A percentile compares a stretch with the other conserved stretches of the same genome.
Conservation (phyloP, 2,329 filamentous ascomycete species). For the Alternaria alternata region DNA sequence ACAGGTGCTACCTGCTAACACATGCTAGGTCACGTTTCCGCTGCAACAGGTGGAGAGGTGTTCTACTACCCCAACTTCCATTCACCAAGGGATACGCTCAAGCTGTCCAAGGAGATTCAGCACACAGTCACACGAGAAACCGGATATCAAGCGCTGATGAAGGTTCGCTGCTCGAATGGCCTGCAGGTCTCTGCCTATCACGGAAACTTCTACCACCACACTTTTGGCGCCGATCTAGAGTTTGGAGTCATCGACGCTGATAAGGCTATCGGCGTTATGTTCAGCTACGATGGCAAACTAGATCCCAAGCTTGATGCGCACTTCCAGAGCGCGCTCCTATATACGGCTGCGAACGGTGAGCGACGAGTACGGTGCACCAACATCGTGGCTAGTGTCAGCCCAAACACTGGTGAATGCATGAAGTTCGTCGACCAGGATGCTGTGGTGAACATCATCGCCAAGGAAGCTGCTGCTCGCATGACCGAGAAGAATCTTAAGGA, state of each 20-base stretch:
- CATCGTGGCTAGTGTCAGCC: constrained; percentile 89
- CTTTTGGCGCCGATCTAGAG: constrained; percentile 92
- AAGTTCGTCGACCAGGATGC: constrained; percentile 97
- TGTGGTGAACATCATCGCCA: constrained; percentile 85
- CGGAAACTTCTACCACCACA: constrained; percentile 95
- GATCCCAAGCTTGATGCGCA: constrained; percentile 95
- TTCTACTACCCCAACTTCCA: constrained; percentile 99
- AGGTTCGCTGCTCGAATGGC: constrained; percentile 96
- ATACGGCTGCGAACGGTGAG: constrained; percentile 90
- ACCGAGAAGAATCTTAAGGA: constrained; percentile 81
- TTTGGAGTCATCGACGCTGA: constrained; percentile 92
- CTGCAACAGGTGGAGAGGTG: constrained; percentile 90
- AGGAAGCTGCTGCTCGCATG: constrained; percentile 91
- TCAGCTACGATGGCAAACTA: constrained; percentile 96
- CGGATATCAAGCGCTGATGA: constrained; percentile 96
- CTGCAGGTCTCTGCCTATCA: constrained; percentile 94
- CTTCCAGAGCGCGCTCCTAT: constrained; percentile 93
- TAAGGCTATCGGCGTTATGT: constrained; percentile 89
- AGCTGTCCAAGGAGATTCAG: constrained; percentile 83
- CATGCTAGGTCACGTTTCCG: constrained; percentile 75
- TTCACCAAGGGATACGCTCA: constrained; percentile 81
- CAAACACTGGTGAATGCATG: constrained; percentile 82
- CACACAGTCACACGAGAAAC: constrained; percentile 90
- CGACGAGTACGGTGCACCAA: constrained; percentile 92
- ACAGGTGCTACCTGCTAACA: constrained; percentile 7